phyloP scores from a whole-genome alignment of 495 filamentous ascomycete genomes.

The Rusavskia elegans region DNA sequence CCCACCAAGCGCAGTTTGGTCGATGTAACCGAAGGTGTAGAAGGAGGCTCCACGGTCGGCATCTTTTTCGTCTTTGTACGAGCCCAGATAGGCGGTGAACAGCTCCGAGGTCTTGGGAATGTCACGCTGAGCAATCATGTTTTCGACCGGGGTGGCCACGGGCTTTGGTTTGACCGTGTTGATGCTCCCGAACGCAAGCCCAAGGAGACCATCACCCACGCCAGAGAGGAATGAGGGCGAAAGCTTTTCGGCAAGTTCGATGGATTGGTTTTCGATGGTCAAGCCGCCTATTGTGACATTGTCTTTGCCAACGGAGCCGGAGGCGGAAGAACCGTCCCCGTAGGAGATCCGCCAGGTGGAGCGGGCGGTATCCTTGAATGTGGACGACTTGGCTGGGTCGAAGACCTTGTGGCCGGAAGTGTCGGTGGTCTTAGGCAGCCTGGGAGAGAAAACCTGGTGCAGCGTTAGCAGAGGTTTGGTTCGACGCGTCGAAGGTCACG shows the following conservation, averaged over 20 bases:
- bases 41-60: conserved; percentile 44
- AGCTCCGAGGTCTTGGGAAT: conserved; percentile 47
- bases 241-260: conserved; percentile 52
- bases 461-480: conserved; percentile 8
- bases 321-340: conserved; percentile 55
- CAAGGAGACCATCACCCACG: conserved; percentile 56
- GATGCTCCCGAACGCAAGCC: conserved; percentile 53
- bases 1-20: conserved; percentile 44
- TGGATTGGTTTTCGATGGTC: conserved; percentile 46
- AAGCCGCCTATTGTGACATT: conserved; percentile 51
- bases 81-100: conserved; percentile 63
- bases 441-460: conserved; percentile 44
- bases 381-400: conserved; percentile 43
- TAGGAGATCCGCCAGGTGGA: conserved; percentile 57
- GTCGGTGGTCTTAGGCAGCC: conserved; percentile 26
- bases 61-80: conserved; percentile 39
- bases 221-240: conserved; percentile 43
- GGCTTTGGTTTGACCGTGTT: conserved; percentile 49
- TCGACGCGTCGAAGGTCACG: conserved; percentile 5
- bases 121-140: conserved; percentile 54
- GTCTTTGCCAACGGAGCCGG: conserved; percentile 57
- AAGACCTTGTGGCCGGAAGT: conserved; percentile 33
- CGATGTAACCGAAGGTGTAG: conserved; percentile 70
- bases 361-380: conserved; percentile 35
- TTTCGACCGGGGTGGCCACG: conserved; percentile 56